Evolutionary conservation across 805 yeast genomes (phyloP), one percentile per base, ranked within the genome.

Genomic region (Metschnikowia peoriensis): DNA sequence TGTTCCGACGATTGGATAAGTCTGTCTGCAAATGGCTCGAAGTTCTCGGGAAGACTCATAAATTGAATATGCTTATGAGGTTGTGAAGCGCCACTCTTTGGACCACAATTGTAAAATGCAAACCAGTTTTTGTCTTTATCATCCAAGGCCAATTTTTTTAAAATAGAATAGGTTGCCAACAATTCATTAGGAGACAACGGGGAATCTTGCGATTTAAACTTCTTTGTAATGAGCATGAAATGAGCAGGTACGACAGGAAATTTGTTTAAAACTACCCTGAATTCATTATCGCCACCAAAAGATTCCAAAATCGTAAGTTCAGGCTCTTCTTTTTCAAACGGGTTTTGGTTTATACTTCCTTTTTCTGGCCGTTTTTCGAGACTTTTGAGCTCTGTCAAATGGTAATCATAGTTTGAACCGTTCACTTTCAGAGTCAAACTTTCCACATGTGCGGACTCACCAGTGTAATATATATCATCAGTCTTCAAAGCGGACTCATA

Each of bases 51-150:
- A 42, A 88, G 72, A 42, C 83, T 76, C 79, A 93, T 74, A 69
- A 92, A 84, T 70, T 94, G 99, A 56, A 94, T 69, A 70, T 93
- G 99, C 66, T 89, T 90, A 72, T 93, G 99, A 45, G 88, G 86
- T 63, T 91, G 94, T 0, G 97, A 90, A n/a, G 97, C 96, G 1
- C 98, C 99, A 56, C 96, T 83, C 60, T 83, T 78, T 16, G 84
- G 83, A 7, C 99, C 99, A 64, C 89, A 84, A 68, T 93, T 93
- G 78, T 83, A 93, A 68, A 93, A 93, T 0, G 91, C 91, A 66
- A 92, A 76, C 77, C 88, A 86, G 51, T 80, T 76, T 14, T 67
- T 72, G 22, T 66, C 47, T 56, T 55, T 67, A 51, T 69, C 67
- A 6, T 54, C 59, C 10, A 61, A 53, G 61, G 82, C 81, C 47